These are phyloP conservation scores for Chlorella sorokiniana DNA, from an alignment of 139 green algal genomes.

Conservation along the genomic window DNA sequence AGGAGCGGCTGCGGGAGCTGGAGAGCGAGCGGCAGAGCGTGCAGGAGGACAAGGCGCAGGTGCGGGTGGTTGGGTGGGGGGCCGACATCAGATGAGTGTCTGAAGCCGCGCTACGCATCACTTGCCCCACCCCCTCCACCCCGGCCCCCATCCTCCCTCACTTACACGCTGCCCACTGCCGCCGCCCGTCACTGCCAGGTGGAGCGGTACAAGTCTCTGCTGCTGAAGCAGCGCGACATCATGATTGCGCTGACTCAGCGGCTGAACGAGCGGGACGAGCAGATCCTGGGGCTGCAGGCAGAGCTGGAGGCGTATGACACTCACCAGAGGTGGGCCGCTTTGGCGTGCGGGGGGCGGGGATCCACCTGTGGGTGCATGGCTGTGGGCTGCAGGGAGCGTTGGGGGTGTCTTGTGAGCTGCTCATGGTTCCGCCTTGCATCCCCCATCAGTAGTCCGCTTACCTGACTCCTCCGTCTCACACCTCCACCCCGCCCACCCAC, in stretches of 20 bases:
- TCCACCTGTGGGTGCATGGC: background rate
- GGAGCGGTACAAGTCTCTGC: slow-evolving; percentile 90
- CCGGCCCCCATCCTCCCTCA: too few species aligned
- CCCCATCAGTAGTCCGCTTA: too few species aligned
- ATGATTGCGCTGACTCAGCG: slow-evolving; percentile 95
- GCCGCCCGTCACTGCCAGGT: slow-evolving; percentile 48
- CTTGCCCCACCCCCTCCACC: background rate
- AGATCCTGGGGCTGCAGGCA: slow-evolving; percentile 87
- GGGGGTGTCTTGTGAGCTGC: too few species aligned
- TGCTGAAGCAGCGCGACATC: slow-evolving; percentile 97
- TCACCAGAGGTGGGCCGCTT: slow-evolving; percentile 59
- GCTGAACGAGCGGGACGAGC: slow-evolving; percentile 92
- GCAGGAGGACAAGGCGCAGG: slow-evolving; percentile 73
- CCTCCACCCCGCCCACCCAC: background rate
- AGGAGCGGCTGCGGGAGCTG: slow-evolving; percentile 78
- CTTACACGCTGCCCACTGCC: too few species aligned
- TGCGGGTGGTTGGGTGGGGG: slow-evolving; percentile 15
- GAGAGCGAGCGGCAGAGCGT: slow-evolving; percentile 79
- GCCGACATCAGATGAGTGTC: background rate
- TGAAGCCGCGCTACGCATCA: too few species aligned
- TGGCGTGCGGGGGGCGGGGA: background rate
- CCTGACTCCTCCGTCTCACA: background rate
- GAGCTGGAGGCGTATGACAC: slow-evolving; percentile 89
- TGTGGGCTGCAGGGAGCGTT: background rate
- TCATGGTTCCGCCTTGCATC: too few species aligned